Conservation (phyloP, 164 flowering plant species). For the Sedum album region DNA sequence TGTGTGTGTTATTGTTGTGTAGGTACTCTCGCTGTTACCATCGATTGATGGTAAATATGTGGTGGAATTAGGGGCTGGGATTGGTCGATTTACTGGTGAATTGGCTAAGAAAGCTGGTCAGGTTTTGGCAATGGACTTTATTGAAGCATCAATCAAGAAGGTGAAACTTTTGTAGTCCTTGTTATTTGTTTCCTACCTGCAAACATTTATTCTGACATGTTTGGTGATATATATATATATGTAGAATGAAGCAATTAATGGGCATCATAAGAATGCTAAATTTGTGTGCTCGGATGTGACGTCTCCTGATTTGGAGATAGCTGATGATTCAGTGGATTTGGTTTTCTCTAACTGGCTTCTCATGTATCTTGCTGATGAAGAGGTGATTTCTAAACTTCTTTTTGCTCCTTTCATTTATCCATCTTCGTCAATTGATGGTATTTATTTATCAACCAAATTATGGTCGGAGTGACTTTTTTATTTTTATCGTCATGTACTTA, state of each 20-base stretch:
- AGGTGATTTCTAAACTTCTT: slow-evolving; percentile 32
- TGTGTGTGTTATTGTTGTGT: not conserved
- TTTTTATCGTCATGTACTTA: too few relatives aligned
- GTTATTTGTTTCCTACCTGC: too few relatives aligned
- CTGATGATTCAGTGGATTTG: slow-evolving; percentile 63
- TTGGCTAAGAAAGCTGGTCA: slow-evolving; percentile 73
- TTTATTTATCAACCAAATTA: too few relatives aligned
- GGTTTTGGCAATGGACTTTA: slow-evolving; percentile 73
- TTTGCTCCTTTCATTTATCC: too few relatives aligned
- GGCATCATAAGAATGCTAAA: slow-evolving; percentile 71
- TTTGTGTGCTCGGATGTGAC: slow-evolving; percentile 91
- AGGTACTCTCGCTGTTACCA: slow-evolving; percentile 91
- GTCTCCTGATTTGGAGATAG: slow-evolving; percentile 54
- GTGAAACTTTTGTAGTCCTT: slow-evolving; percentile 17
- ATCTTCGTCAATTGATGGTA: too few relatives aligned
- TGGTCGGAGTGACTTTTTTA: too few relatives aligned
- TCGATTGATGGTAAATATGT: slow-evolving; percentile 68
- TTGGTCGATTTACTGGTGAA: slow-evolving; percentile 94
- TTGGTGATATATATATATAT: slow-evolving; percentile 9
- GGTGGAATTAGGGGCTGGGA: slow-evolving; percentile 89
- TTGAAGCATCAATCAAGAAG: slow-evolving; percentile 81
- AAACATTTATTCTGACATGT: not conserved
- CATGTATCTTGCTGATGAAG: slow-evolving; percentile 87
- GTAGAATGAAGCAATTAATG: slow-evolving; percentile 80
- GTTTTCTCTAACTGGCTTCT: slow-evolving; percentile 90